Base-by-base conservation (phyloP, 2,329 filamentous ascomycete species). In the Aspergillus novofumigatus region DNA sequence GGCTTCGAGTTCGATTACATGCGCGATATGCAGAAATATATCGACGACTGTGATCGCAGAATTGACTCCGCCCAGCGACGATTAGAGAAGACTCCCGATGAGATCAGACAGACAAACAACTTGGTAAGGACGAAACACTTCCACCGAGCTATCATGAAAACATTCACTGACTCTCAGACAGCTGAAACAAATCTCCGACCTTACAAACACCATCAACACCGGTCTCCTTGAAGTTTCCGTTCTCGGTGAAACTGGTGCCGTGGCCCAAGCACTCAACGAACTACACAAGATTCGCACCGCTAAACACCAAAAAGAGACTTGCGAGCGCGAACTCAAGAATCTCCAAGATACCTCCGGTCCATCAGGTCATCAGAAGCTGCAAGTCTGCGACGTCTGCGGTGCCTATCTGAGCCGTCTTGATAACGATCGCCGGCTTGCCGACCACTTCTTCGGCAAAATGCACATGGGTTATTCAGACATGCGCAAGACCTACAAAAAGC, bases 401-500 rank as follows among this genome's bases (percentile, higher is more conserved):
- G 94, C 94, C 5, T 99, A 97, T 73, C 83, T 99, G 41, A 92
- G 87, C 61, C 81, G 94, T 23, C 83, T 99, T 32, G 94, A 99
- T 72, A 99, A 99, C 71, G 94, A 99, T 73, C 85, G 94, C 38
- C 84, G 94, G 29, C 75, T 99, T 70, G 94, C 94, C 21, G 94
- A 99, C 72, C 94, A 99, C 74, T 99, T 99, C 72, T 97, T 97
- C 75, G 94, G 94, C 23, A 99, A 99, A 81, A 99, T 99, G 94
- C 94, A 99, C 71, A 78, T 99, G 56, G 94, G 94, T 0, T 99
- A 97, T 72, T 94, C 94, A 17, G 91, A 96, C 77, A 99, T 99
- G 94, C 86, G 94, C 67, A 96, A 94, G 81, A 94, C 92, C 3
- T 92, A 86, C 68, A 92, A 96, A 55, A 80, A 84, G n/a, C 86